A percentile compares a stretch with the other conserved stretches of the same genome.
Conservation (phyloP, 2,329 filamentous ascomycete species). For the Periconia digitata region DNA sequence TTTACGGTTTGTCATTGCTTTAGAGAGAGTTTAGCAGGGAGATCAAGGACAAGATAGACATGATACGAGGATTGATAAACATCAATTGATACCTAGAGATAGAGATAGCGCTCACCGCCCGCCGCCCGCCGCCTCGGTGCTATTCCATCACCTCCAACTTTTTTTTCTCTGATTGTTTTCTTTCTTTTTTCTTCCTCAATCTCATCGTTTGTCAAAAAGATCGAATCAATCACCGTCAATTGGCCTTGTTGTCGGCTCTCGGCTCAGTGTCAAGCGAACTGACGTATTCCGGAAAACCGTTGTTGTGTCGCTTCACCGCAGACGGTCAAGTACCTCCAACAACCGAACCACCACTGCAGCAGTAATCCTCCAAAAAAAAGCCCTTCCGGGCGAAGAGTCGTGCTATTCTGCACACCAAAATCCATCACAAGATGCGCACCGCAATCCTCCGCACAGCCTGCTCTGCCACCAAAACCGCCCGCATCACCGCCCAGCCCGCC, state of each 20-base stretch:
- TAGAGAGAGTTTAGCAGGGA: too few relatives aligned
- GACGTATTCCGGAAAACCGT: too few relatives aligned
- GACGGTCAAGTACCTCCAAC: background rate
- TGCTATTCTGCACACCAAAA: conserved; percentile 7
- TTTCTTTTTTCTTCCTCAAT: background rate
- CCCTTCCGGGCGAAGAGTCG: conserved; percentile 1
- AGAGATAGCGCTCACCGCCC: background rate
- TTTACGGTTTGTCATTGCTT: too few relatives aligned
- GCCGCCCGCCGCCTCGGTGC: background rate
- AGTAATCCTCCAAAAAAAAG: background rate
- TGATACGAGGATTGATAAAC: background rate
- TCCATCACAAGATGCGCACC: conserved; percentile 29
- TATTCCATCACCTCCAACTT: background rate
- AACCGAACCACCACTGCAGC: background rate
- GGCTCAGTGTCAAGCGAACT: too few relatives aligned
- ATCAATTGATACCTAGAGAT: background rate
- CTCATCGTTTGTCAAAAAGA: background rate
- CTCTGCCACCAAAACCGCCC: conserved; percentile 28
- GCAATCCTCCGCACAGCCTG: conserved; percentile 35
- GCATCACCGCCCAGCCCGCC: conserved; percentile 25
- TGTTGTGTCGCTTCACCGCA: background rate
- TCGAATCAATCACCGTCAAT: too few relatives aligned
- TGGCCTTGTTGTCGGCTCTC: background rate
- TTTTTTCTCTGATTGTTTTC: background rate
- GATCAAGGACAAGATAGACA: too few relatives aligned